Conservation (phyloP, 495 filamentous ascomycete species). For the Podospora comata region DNA sequence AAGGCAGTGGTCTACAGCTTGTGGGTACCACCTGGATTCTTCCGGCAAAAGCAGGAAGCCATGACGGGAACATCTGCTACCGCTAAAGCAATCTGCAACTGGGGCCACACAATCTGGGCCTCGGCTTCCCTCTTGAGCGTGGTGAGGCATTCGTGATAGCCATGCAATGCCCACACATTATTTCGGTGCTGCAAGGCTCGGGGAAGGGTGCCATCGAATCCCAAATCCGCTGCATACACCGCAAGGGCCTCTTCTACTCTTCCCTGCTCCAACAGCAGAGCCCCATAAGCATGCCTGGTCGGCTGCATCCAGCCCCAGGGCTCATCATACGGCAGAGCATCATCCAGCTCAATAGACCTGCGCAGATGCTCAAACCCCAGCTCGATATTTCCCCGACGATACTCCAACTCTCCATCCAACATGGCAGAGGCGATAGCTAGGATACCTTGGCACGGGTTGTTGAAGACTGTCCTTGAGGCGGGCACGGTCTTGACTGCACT, state of each 20-base stretch:
- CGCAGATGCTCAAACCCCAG: constrained; percentile 54
- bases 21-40: not conserved
- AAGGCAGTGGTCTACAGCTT: not conserved
- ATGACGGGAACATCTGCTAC: constrained; percentile 58
- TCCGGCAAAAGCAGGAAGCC: constrained; percentile 62
- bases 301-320: constrained; percentile 73
- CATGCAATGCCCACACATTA: constrained; percentile 68
- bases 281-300: constrained; percentile 61
- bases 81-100: constrained; percentile 49
- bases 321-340: constrained; percentile 60
- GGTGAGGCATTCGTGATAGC: constrained; percentile 60
- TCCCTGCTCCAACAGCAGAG: constrained; percentile 60
- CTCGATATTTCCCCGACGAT: constrained; percentile 55
- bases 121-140: constrained; percentile 49
- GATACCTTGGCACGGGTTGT: constrained; percentile 61
- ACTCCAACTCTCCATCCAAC: constrained; percentile 67
- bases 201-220: constrained; percentile 52
- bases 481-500: constrained; percentile 47
- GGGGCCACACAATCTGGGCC: constrained; percentile 47
- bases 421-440: constrained; percentile 57
- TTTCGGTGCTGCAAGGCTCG: constrained; percentile 59
- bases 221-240: constrained; percentile 61
- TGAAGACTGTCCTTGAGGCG: constrained; percentile 57
- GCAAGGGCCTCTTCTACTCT: constrained; percentile 51
- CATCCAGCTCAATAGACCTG: constrained; percentile 51